These are phyloP conservation scores for Leccinum broughii DNA, from an alignment of 768 basidiomycete species.

Conservation along the genomic window DNA sequence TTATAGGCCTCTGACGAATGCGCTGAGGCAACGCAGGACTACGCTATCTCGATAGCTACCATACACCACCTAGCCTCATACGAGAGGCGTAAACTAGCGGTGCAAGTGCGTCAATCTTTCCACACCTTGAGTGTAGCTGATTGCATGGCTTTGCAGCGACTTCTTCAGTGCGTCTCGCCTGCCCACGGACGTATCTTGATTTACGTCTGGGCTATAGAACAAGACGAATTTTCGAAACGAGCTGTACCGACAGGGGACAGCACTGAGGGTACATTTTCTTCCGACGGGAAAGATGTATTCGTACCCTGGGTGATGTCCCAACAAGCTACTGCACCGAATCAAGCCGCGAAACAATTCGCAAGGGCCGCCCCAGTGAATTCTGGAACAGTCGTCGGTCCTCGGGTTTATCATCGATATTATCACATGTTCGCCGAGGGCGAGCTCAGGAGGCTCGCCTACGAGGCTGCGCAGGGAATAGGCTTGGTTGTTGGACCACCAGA, in stretches of 20 bases:
- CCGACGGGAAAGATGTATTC: slow-evolving; percentile 75
- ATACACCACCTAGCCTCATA: slow-evolving; percentile 92
- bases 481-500: slow-evolving; percentile 48
- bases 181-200: slow-evolving; percentile 78
- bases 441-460: slow-evolving; percentile 56
- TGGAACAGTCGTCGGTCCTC: slow-evolving; percentile 5
- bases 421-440: slow-evolving; percentile 92
- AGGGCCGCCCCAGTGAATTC: background rate
- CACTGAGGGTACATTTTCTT: background rate
- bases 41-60: slow-evolving; percentile 95
- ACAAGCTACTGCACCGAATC: slow-evolving; percentile 25
- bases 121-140: background rate
- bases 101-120: slow-evolving; percentile 54
- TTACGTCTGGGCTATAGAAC: slow-evolving; percentile 97
- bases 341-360: slow-evolving; percentile 10
- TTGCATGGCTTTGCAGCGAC: slow-evolving; percentile 41
- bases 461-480: slow-evolving; percentile 61
- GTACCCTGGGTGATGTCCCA: slow-evolving; percentile 81
- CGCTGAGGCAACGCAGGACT: slow-evolving; percentile 62
- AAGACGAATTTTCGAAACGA: slow-evolving; percentile 83
- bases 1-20: background rate
- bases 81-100: slow-evolving; percentile 65
- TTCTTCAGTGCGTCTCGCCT: slow-evolving; percentile 65
- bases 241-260: slow-evolving; percentile 42
- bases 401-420: slow-evolving; percentile 87